A percentile compares a stretch with the other conserved stretches of the same genome.
Conservation (phyloP, 2,329 filamentous ascomycete species). For the Penicillium sp. region DNA sequence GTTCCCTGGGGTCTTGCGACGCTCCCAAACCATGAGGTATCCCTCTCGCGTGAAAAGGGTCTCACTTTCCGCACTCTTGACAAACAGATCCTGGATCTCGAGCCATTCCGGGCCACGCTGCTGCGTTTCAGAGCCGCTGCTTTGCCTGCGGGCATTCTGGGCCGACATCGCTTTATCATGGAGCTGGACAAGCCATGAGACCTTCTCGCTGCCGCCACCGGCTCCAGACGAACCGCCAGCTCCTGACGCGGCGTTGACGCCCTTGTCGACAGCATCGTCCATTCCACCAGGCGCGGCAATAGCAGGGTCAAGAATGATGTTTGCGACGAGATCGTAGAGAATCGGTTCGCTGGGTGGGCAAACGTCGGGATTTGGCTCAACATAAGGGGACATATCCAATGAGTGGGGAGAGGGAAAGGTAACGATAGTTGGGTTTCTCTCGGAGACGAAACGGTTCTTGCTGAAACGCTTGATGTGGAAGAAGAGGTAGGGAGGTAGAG, state of each 20-base stretch:
- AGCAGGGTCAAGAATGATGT: constrained; percentile 62
- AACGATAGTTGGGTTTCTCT: constrained; percentile 96
- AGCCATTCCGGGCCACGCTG: constrained; percentile 72
- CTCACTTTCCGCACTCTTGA: constrained; percentile 84
- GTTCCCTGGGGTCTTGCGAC: constrained; percentile 54
- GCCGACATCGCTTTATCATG: constrained; percentile 63
- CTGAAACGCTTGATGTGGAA: constrained; percentile 98
- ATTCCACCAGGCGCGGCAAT: constrained; percentile 63
- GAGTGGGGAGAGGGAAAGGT: constrained; percentile 82
- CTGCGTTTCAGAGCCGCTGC: constrained; percentile 27
- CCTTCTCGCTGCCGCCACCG: constrained; percentile 84
- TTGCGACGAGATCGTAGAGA: constrained; percentile 92
- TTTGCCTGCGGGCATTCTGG: constrained; percentile 34
- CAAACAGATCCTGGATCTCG: constrained; percentile 88
- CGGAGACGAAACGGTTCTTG: constrained; percentile 91
- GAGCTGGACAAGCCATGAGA: constrained; percentile 92
- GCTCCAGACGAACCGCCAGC: constrained; percentile 54
- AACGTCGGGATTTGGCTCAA: constrained; percentile 74
- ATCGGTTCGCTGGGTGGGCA: constrained; percentile 76
- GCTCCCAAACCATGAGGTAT: constrained; percentile 95
- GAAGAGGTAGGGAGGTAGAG: constrained; percentile 82
- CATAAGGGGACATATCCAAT: constrained; percentile 84
- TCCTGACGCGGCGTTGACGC: constrained; percentile 34
- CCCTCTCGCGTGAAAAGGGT: constrained; percentile 88
- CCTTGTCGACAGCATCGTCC: constrained; percentile 41